Evolutionary conservation across 306 rosid species (phyloP).

Genomic region (Vigna unguiculata): DNA sequence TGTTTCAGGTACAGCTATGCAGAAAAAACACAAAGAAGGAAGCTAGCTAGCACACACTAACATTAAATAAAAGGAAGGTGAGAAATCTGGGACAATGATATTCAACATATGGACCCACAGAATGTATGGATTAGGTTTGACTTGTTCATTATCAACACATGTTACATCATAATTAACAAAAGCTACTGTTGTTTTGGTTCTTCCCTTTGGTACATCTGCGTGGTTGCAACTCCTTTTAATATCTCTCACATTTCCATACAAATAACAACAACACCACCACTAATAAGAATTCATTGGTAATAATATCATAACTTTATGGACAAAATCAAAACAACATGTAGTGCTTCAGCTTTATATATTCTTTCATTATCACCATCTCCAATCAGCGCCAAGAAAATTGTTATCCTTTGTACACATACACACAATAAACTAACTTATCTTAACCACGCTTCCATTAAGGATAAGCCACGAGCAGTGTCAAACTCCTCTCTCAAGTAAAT

Average conservation of each 20-base stretch:
- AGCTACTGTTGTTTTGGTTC: constrained; percentile 49
- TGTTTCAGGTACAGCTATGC: constrained; percentile 38
- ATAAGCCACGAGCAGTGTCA: not conserved
- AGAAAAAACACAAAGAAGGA: constrained; percentile 16
- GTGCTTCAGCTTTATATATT: constrained; percentile 43
- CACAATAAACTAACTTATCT: constrained; percentile 37
- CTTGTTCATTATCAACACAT: constrained; percentile 47
- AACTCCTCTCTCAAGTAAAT: not conserved
- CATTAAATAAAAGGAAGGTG: constrained; percentile 16
- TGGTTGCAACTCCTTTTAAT: constrained; percentile 35
- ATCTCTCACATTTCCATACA: constrained; percentile 23
- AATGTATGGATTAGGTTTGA: constrained; percentile 56
- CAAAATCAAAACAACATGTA: constrained; percentile 4
- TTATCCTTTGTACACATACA: not conserved
- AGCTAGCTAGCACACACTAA: constrained; percentile 49
- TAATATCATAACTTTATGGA: constrained; percentile 43
- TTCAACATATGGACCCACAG: constrained; percentile 46
- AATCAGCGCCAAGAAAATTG: constrained; percentile 12
- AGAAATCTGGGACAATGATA: constrained; percentile 50
- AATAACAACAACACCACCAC: constrained; percentile 1
- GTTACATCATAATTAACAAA: constrained; percentile 59
- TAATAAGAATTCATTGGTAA: constrained; percentile 28
- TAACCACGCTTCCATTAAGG: constrained; percentile 15
- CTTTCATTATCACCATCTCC: constrained; percentile 29
- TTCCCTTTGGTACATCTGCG: constrained; percentile 44